Evolutionary conservation across 495 filamentous ascomycete species (phyloP).

Genomic region (Viridothelium virens): DNA sequence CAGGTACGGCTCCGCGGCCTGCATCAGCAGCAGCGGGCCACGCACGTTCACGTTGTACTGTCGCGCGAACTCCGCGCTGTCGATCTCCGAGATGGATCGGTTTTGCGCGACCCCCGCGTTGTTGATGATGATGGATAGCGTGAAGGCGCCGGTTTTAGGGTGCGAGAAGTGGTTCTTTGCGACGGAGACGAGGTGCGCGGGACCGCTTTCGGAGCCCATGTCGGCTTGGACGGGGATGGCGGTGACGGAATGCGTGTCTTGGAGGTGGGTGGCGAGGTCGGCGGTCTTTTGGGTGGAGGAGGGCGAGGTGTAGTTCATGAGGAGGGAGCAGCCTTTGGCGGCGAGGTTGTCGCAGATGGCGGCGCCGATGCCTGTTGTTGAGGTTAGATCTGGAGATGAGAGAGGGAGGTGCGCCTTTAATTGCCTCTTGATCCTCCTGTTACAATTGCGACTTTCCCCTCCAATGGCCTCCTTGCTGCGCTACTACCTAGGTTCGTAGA

Average conservation of each 20-base stretch:
- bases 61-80: slow-evolving; percentile 56
- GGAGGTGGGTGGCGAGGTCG: slow-evolving; percentile 35
- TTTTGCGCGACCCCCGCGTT: slow-evolving; percentile 71
- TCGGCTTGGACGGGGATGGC: slow-evolving; percentile 52
- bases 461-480: slow-evolving; percentile 21
- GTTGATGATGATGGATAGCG: slow-evolving; percentile 83
- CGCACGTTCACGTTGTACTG: slow-evolving; percentile 80
- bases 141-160: slow-evolving; percentile 45
- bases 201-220: slow-evolving; percentile 42
- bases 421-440: slow-evolving; percentile 36
- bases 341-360: slow-evolving; percentile 65
- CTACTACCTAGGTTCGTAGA: slow-evolving; percentile 26
- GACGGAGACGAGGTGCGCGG: slow-evolving; percentile 38
- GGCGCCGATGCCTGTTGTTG: slow-evolving; percentile 65
- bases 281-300: slow-evolving; percentile 34
- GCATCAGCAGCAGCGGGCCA: slow-evolving; percentile 71
- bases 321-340: slow-evolving; percentile 40
- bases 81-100: slow-evolving; percentile 37
- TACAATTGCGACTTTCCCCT: slow-evolving; percentile 35
- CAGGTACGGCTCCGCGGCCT: slow-evolving; percentile 61
- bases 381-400: slow-evolving; percentile 2
- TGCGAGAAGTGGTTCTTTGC: slow-evolving; percentile 48
- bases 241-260: slow-evolving; percentile 33
- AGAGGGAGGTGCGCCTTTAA: not conserved
- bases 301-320: slow-evolving; percentile 40